These are phyloP conservation scores for Elongisporangium anandrum DNA, from an alignment of 352 stramenopile genomes.

Conservation along the genomic window DNA sequence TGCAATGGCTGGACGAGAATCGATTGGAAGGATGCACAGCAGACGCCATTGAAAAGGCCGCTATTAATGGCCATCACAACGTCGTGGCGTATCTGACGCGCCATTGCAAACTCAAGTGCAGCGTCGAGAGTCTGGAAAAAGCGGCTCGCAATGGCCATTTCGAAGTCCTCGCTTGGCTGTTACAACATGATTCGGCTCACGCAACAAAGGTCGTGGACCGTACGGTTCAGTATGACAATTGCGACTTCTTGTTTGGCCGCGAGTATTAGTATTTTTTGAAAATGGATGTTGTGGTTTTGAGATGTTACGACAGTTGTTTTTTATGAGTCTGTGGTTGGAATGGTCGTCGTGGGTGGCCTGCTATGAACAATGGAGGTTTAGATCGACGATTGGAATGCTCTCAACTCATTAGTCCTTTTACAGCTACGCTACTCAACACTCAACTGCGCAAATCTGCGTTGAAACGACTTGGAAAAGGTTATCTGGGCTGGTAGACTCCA, in stretches of 20 bases:
- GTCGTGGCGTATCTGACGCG: constrained; percentile 7
- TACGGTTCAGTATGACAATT: not conserved
- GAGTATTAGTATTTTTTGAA: not conserved
- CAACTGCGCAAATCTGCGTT: no score
- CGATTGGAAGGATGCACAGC: not conserved
- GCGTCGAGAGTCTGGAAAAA: not conserved
- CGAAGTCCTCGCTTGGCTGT: constrained; percentile 19
- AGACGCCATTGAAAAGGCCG: constrained; percentile 12
- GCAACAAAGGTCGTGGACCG: not conserved
- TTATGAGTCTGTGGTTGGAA: no score
- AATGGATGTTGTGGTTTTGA: not conserved
- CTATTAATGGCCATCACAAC: constrained; percentile 10
- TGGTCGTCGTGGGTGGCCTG: no score
- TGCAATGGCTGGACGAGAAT: constrained; percentile 7
- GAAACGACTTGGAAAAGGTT: no score
- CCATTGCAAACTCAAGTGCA: not conserved
- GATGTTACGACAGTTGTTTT: not conserved
- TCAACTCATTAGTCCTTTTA: no score
- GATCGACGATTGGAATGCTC: no score
- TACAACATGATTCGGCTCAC: constrained; percentile 11
- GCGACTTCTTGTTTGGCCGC: not conserved
- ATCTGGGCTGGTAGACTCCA: not conserved
- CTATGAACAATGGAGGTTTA: no score
- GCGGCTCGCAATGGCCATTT: constrained; percentile 19
- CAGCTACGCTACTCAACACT: no score